These are phyloP conservation scores for Tuber magnatum DNA, from an alignment of 495 filamentous ascomycete species.

Conservation along the genomic window DNA sequence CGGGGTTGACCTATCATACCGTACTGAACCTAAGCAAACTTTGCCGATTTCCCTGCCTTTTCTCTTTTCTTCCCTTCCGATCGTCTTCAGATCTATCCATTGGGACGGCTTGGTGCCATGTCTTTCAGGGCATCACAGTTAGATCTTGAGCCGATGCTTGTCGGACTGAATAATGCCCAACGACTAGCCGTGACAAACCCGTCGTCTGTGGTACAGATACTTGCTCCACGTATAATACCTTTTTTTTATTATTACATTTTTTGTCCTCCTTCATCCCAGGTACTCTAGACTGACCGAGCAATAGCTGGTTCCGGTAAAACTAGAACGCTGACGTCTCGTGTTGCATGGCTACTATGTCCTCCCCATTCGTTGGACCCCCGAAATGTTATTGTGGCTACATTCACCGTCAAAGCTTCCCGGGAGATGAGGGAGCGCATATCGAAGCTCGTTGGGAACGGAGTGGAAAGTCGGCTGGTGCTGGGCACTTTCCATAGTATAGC, in stretches of 20 bases:
- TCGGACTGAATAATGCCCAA: constrained; percentile 78
- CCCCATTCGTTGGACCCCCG: constrained; percentile 64
- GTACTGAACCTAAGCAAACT: background rate
- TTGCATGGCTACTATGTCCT: constrained; percentile 85
- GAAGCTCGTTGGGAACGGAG: constrained; percentile 65
- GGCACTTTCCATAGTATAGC: constrained; percentile 97
- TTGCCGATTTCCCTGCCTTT: background rate
- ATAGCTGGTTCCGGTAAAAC: constrained; percentile 73
- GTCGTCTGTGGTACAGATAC: constrained; percentile 74
- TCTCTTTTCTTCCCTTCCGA: background rate
- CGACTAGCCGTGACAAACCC: constrained; percentile 73
- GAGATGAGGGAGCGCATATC: constrained; percentile 91
- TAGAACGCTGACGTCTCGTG: constrained; percentile 87
- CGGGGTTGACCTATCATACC: too few species aligned
- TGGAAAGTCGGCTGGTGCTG: constrained; percentile 71
- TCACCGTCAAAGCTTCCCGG: constrained; percentile 91
- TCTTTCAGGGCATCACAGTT: constrained; percentile 7
- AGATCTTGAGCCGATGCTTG: constrained; percentile 49
- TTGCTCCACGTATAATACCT: constrained; percentile 53
- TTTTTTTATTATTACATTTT: background rate
- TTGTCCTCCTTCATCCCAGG: background rate
- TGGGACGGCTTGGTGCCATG: background rate
- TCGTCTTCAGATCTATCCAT: background rate
- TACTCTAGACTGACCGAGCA: constrained; percentile 23
- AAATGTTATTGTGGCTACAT: constrained; percentile 94